Evolutionary conservation across 2,329 filamentous ascomycete genomes (phyloP).

Genomic region (Escovopsis sp.): DNA sequence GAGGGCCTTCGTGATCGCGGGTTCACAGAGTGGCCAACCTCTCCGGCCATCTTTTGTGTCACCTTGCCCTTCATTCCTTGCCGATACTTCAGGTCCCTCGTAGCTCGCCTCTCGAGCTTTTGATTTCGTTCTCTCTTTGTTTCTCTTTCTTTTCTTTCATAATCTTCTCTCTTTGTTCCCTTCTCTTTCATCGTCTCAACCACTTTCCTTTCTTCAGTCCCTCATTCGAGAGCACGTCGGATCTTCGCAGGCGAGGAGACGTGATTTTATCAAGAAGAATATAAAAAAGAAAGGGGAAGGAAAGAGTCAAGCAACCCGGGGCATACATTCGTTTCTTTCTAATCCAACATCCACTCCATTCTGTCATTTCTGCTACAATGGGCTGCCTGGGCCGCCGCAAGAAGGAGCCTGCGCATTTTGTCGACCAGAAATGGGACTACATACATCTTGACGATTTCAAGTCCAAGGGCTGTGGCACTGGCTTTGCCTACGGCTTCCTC

Average conservation of each 20-base stretch:
- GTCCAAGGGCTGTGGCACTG: constrained; percentile 59
- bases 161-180: too few relatives aligned
- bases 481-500: constrained; percentile 72
- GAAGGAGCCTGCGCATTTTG: constrained; percentile 50
- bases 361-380: constrained; percentile 46
- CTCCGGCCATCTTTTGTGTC: background rate
- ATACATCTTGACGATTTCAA: constrained; percentile 70
- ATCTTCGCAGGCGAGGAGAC: constrained; percentile 34
- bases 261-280: too few relatives aligned
- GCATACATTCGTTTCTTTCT: too few relatives aligned
- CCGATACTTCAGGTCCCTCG: background rate
- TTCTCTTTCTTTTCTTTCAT: background rate
- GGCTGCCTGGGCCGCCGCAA: constrained; percentile 47
- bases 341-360: too few relatives aligned
- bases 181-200: too few relatives aligned
- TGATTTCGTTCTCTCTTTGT: background rate
- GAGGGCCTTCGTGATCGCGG: background rate
- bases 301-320: too few relatives aligned
- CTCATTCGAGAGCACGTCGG: constrained; percentile 20
- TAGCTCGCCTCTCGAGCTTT: background rate
- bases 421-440: constrained; percentile 91
- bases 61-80: background rate
- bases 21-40: background rate
- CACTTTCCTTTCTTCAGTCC: background rate
- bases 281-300: too few relatives aligned